Evolutionary conservation across 2,329 filamentous ascomycete genomes (phyloP).

Genomic region (Drechslerella stenobrocha): DNA sequence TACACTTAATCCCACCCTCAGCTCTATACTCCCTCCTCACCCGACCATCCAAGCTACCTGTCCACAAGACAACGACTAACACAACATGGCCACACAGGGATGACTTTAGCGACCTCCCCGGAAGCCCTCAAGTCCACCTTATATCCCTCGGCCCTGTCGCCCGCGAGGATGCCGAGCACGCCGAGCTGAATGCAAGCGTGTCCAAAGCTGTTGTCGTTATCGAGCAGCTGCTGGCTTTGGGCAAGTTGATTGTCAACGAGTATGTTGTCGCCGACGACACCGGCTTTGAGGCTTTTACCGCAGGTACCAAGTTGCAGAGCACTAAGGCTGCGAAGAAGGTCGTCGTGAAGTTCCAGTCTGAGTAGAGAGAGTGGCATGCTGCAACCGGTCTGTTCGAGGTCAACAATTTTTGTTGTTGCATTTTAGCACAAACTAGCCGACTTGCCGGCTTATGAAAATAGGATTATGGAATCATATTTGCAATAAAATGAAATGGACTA

Average conservation of each 20-base stretch:
- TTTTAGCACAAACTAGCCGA: too few species aligned
- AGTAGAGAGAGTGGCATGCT: constrained; percentile 6
- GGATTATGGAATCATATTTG: too few species aligned
- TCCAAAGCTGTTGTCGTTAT: constrained; percentile 15
- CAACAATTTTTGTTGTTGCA: not conserved
- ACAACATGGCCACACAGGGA: constrained; percentile 15
- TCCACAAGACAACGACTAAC: too few species aligned
- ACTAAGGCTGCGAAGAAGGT: constrained; percentile 25
- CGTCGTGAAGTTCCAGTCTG: constrained; percentile 36
- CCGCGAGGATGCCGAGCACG: constrained; percentile 14
- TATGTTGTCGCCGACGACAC: constrained; percentile 16
- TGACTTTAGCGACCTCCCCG: constrained; percentile 29
- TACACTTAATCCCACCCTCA: too few species aligned
- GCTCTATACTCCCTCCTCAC: not conserved
- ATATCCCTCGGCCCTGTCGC: constrained; percentile 20
- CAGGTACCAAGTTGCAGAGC: constrained; percentile 17
- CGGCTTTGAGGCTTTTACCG: constrained; percentile 27
- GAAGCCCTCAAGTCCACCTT: constrained; percentile 16
- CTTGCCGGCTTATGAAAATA: too few species aligned
- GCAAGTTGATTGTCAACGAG: constrained; percentile 22
- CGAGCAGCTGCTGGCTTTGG: constrained; percentile 1
- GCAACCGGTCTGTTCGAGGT: not conserved
- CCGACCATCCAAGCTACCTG: too few species aligned
- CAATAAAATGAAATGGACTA: too few species aligned
- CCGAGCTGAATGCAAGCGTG: constrained; percentile 4